phyloP scores from a whole-genome alignment of 345 rosid species.

The Viola odorata region DNA sequence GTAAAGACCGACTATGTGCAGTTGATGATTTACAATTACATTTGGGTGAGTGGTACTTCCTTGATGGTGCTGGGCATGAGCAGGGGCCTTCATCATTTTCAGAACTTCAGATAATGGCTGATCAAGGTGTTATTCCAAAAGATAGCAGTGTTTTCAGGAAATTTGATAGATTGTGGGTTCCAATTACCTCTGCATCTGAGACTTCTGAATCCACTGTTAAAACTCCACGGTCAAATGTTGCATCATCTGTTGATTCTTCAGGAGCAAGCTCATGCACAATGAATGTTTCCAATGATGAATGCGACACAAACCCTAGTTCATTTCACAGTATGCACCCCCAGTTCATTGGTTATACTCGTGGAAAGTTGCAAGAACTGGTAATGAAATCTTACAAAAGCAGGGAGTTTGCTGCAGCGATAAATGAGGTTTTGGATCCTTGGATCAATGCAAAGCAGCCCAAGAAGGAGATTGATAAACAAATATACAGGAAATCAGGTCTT shows the following conservation, averaged over 20 bases:
- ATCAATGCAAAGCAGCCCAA: conserved; percentile 85
- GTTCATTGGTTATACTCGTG: conserved; percentile 85
- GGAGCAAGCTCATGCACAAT: conserved; percentile 27
- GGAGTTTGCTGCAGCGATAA: conserved; percentile 93
- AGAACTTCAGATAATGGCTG: conserved; percentile 66
- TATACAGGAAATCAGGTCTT: conserved; percentile 80
- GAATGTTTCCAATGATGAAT: conserved; percentile 25
- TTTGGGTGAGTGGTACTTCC: conserved; percentile 93
- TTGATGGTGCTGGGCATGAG: conserved; percentile 93
- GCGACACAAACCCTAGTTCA: conserved; percentile 24
- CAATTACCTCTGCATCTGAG: conserved; percentile 43
- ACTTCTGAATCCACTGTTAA: conserved; percentile 36
- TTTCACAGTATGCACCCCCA: conserved; percentile 83
- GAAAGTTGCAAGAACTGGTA: conserved; percentile 89
- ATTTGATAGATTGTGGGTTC: conserved; percentile 90
- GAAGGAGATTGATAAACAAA: conserved; percentile 72
- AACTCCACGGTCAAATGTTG: conserved; percentile 27
- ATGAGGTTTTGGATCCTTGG: conserved; percentile 98
- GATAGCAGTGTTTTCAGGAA: conserved; percentile 85
- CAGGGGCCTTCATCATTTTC: conserved; percentile 73
- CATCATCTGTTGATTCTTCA: conserved; percentile 36
- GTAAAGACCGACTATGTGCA: conserved; percentile 59
- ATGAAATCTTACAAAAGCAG: conserved; percentile 95
- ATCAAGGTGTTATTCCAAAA: conserved; percentile 58
- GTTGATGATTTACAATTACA: conserved; percentile 74